phyloP scores from a whole-genome alignment of 352 stramenopile species.

The Globisporangium canariense region DNA sequence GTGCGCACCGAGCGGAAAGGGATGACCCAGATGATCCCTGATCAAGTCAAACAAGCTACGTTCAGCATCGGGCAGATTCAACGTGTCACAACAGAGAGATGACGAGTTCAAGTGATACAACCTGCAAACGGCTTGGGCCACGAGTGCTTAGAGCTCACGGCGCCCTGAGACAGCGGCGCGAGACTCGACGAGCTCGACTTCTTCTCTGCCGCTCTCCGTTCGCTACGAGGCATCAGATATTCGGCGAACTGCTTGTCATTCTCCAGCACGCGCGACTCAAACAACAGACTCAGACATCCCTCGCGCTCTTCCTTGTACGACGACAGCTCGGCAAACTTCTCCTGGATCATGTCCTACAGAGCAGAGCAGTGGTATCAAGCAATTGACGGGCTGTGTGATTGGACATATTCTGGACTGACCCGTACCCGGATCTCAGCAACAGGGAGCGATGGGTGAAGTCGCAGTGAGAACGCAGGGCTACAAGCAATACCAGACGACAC shows the following conservation, averaged over 20 bases:
- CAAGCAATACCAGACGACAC: not conserved
- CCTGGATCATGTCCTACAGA: constrained; percentile 39
- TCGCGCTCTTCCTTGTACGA: constrained; percentile 35
- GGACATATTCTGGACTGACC: not conserved
- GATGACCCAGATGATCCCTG: constrained; percentile 65
- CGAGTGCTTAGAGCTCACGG: constrained; percentile 2
- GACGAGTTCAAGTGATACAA: constrained; percentile 6
- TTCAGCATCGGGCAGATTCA: not conserved
- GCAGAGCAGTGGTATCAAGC: not conserved
- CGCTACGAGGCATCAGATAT: constrained; percentile 26
- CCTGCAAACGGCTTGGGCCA: constrained; percentile 55
- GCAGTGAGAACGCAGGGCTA: constrained; percentile 39
- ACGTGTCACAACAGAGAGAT: too few species aligned
- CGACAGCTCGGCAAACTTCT: constrained; percentile 36
- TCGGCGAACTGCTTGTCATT: constrained; percentile 35
- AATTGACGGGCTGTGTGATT: not conserved
- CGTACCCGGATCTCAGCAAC: constrained; percentile 46
- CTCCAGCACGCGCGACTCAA: constrained; percentile 38
- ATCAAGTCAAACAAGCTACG: not conserved
- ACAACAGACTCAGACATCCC: constrained; percentile 39
- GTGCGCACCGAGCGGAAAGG: constrained; percentile 37
- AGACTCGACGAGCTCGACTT: not conserved
- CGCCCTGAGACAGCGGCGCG: not conserved
- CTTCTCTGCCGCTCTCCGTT: not conserved
- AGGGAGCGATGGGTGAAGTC: constrained; percentile 36